Base-by-base conservation (phyloP, 164 flowering plant species). In the Saururus chinensis region DNA sequence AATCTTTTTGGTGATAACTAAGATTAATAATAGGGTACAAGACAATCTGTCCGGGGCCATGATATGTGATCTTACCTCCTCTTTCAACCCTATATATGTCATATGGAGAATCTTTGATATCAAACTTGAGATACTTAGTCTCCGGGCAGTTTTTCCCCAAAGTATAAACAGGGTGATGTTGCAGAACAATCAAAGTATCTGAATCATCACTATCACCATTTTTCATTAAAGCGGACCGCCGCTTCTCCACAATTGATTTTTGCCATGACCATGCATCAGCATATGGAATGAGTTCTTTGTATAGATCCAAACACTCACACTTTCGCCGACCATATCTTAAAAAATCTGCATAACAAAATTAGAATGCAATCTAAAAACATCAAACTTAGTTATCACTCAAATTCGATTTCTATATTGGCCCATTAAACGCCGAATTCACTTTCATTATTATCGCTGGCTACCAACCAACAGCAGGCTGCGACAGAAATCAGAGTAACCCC, bases 11-110 rank as follows among this genome's bases (percentile, higher is more conserved):
- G 77, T 90, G 96, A 74, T 87, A 76, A 51, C 95, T 80, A 51
- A 93, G 88, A 77, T 93, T 90, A 68, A 93, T 63, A 59, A 93
- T 85, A 51, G 97, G 99, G 76, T 93, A 93, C 83, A 93, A 74
- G 21, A 90, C 89, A 53, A 93, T 84, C 99, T 93, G 98, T 37
- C 97, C 98, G 72, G 98, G 98, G 12, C 98, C 98, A 72, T 92
- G 98, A 69, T 81, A 92, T 1, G 98, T 89, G 65, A 92, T 96
- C 70, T 92, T 96, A 1, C 97, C 96, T 12, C 98, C 97, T 7
- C 98, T 92, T 62, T 92, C 96, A 5, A 92, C 86, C 62, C 82
- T 71, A 75, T 80, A 79, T 73, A 85, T 70, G 65, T 87, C 84
- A 59, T 65, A 84, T 69, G 93, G 92, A 67, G 96, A 71, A 65